Percentiles rank a stretch among this genome's conserved stretches.
phyloP scores from a whole-genome alignment of 202 grass and related monocot genomes.

The Carex sylvatica region DNA sequence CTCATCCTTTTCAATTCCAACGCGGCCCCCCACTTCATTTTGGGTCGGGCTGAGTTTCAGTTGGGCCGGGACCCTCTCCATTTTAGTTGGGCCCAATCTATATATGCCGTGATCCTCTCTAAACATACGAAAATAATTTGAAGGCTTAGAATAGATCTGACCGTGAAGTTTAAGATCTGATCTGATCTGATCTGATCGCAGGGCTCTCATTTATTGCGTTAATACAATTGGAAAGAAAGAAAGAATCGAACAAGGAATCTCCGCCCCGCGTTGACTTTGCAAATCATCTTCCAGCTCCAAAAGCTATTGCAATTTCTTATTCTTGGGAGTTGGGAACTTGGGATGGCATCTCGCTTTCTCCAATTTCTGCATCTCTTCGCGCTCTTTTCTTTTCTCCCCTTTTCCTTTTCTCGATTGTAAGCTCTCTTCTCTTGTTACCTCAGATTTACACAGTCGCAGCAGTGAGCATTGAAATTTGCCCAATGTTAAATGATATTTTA shows the following conservation, averaged over 20 bases:
- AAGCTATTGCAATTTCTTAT: neutral
- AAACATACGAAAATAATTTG: too few species aligned
- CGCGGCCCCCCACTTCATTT: neutral
- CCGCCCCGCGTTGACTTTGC: neutral
- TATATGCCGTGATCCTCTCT: too few species aligned
- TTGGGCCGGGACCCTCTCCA: too few species aligned
- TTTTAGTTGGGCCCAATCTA: too few species aligned
- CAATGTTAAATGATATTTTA: neutral
- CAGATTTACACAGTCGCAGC: neutral
- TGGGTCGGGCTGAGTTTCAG: too few species aligned
- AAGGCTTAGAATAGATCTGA: too few species aligned
- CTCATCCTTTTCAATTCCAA: too few species aligned
- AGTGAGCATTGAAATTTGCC: neutral
- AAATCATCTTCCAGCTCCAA: neutral
- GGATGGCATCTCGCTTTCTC: slow-evolving; percentile 21
- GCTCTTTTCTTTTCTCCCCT: neutral
- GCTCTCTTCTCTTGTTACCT: slow-evolving; percentile 2
- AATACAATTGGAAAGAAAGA: too few species aligned
- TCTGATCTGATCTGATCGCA: too few species aligned
- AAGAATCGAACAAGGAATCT: too few species aligned
- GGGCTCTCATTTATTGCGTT: too few species aligned
- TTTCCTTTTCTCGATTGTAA: slow-evolving; percentile 22
- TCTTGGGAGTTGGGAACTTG: neutral
- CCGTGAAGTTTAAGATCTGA: too few species aligned
- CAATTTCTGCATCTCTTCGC: neutral